Evolutionary conservation across 495 filamentous ascomycete species (phyloP).

Genomic region (Rostrohypoxylon terebratum): DNA sequence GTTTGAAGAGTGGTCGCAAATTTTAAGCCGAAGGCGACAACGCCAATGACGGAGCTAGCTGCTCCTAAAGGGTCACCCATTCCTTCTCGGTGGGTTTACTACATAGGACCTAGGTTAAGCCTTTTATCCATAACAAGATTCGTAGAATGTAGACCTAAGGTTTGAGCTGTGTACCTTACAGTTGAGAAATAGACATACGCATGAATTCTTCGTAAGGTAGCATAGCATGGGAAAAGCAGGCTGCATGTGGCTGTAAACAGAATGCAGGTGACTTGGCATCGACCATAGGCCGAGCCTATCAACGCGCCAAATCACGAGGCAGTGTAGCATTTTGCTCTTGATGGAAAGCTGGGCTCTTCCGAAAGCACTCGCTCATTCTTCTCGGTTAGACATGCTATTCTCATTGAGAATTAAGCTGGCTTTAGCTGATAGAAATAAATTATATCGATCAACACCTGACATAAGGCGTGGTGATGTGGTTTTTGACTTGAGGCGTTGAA

Average conservation of each 20-base stretch:
- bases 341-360: background rate
- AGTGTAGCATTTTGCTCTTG: background rate
- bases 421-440: background rate
- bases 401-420: background rate
- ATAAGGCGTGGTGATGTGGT: background rate
- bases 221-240: background rate
- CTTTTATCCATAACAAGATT: background rate
- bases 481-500: background rate
- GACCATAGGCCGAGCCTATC: background rate
- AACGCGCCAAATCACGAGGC: background rate
- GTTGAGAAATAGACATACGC: background rate
- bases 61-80: constrained; percentile 33
- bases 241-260: background rate
- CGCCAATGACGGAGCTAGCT: constrained; percentile 32
- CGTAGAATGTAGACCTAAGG: background rate
- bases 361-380: background rate
- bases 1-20: constrained; percentile 40
- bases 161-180: too few species aligned
- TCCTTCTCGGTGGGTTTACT: background rate
- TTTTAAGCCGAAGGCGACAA: constrained; percentile 37
- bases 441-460: background rate
- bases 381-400: background rate
- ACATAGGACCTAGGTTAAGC: too few species aligned
- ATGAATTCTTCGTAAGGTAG: background rate
- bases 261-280: background rate